Base-by-base conservation (phyloP, 2,329 filamentous ascomycete genomes). In the Talaromyces albobiverticillius region DNA sequence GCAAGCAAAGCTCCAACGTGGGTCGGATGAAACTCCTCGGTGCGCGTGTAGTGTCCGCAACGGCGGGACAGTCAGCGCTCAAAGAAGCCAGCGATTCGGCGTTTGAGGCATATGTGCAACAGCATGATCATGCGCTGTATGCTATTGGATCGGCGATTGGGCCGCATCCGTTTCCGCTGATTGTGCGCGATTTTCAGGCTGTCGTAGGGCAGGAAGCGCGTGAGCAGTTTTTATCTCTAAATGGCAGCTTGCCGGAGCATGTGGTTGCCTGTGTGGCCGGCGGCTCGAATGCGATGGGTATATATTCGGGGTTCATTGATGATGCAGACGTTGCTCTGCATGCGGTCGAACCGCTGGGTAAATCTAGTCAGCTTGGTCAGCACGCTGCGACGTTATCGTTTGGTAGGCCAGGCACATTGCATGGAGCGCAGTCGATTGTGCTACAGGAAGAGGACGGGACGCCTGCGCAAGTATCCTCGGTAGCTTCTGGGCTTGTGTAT, bases 111-210 rank as follows among this genome's bases (percentile, higher is more conserved):
- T 95, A 90, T 90, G 89, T 95, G 14, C 85, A 89, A 54, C 80
- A 88, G 61, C 86, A 95, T 20, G 84, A 88, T 61, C 90, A 88
- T 22, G 95, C 90, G 0, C 90, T 95, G 76, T 95, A 95, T 77
- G 90, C 94, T 64, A 92, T 95, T 62, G 90, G 90, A 52, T 94
- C 89, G 13, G 90, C 90, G 41, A 95, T 95, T 62, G 91, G 90
- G 0, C 90, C 90, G 42, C 90, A 95, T 69, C 91, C 91, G 7
- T 95, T 53, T 18, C 45, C 51, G 8, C n/a, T 40, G 34, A 53
- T 53, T 41, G 36, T 53, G 13, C 43, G 51, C 11, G 48, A 53
- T 20, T 47, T 53, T 5, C 51, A 53, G n/a, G 25, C 34, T 48
- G 43, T 53, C 0, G 20, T 53, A 34, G 51, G 51, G 8, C 31